Evolutionary conservation across 805 yeast species (phyloP).

Genomic region (Wickerhamiella shivajii): DNA sequence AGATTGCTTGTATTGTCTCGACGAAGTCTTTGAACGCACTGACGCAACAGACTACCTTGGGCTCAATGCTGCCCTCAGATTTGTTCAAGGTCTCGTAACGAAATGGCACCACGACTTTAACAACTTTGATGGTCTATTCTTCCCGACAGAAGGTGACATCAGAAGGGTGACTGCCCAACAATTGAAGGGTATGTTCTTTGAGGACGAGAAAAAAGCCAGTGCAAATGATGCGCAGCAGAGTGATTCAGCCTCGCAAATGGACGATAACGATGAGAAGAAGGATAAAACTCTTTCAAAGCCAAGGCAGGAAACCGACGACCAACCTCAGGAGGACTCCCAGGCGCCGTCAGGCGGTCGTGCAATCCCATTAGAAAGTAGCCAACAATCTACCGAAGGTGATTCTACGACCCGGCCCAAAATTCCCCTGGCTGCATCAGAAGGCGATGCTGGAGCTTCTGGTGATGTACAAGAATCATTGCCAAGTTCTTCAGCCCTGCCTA

Average conservation of each 20-base stretch:
- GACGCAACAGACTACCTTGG: conserved; percentile 52
- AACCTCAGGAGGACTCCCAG: too few species aligned
- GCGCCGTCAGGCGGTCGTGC: too few species aligned
- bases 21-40: conserved; percentile 39
- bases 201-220: conserved; percentile 11
- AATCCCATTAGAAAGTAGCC: too few species aligned
- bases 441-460: too few species aligned
- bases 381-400: too few species aligned
- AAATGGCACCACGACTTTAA: conserved; percentile 77
- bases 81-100: conserved; percentile 67
- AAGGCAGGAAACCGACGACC: too few species aligned
- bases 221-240: neutral
- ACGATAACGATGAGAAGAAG: neutral
- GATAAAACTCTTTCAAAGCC: too few species aligned
- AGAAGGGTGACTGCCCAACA: conserved; percentile 82
- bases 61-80: conserved; percentile 53
- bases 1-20: conserved; percentile 32
- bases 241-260: neutral
- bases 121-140: conserved; percentile 59
- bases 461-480: too few species aligned
- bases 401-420: too few species aligned
- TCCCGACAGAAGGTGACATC: conserved; percentile 89
- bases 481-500: too few species aligned
- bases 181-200: conserved; percentile 51
- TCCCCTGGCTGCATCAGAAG: too few species aligned